Conservation (phyloP, 768 basidiomycete genomes). For the Boletales sp. region DNA sequence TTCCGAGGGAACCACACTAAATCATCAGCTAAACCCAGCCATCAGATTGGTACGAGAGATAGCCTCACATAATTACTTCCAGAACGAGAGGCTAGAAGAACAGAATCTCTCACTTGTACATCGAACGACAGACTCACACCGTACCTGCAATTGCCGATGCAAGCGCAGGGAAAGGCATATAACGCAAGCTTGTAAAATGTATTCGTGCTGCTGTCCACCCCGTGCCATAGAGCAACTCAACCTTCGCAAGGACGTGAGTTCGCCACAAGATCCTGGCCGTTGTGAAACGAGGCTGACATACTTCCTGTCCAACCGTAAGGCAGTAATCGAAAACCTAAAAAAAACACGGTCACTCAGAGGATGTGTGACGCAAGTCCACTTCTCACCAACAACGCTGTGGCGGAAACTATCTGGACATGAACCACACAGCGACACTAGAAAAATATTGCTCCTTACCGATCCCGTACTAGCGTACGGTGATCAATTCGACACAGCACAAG, state of each 20-base stretch:
- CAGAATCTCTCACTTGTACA: too few relatives aligned
- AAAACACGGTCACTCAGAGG: background rate
- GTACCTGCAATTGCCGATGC: conserved; percentile 12
- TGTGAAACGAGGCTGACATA: background rate
- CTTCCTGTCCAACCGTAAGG: conserved; percentile 14
- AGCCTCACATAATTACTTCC: conserved; percentile 5
- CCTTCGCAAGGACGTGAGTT: conserved; percentile 4
- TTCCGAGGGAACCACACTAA: conserved; percentile 13
- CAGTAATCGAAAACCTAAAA: conserved; percentile 15
- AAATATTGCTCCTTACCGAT: conserved; percentile 6
- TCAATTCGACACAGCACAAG: background rate
- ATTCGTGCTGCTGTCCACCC: conserved; percentile 17
- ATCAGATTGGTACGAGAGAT: background rate
- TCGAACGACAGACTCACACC: background rate
- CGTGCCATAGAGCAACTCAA: conserved; percentile 14
- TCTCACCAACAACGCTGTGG: conserved; percentile 9
- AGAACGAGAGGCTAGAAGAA: conserved; percentile 6
- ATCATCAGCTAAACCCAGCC: background rate
- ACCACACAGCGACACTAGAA: background rate
- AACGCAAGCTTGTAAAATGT: conserved; percentile 17
- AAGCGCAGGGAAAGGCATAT: conserved; percentile 18
- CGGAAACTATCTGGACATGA: conserved; percentile 5
- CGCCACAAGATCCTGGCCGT: background rate
- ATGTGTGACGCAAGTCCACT: background rate
- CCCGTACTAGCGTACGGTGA: background rate